phyloP scores from a whole-genome alignment of 441 rosid genomes.

The Brassica balearica region DNA sequence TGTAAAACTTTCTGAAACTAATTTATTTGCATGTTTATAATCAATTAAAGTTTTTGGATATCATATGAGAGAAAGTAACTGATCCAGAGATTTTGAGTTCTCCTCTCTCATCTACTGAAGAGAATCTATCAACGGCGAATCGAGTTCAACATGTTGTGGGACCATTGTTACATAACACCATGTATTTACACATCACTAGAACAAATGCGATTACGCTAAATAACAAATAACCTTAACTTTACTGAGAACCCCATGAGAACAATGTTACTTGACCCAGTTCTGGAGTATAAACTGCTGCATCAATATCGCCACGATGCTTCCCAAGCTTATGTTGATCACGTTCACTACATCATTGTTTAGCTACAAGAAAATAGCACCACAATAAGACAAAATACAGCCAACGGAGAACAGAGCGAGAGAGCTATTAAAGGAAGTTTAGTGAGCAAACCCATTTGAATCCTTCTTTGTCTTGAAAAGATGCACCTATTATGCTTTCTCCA shows the following conservation, averaged over 20 bases:
- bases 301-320: constrained; percentile 82
- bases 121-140: not conserved
- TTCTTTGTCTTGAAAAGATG: constrained; percentile 80
- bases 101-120: not conserved
- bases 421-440: not conserved
- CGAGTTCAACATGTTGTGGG: constrained; percentile 4
- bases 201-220: not conserved
- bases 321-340: constrained; percentile 84
- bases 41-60: no score
- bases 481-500: constrained; percentile 94
- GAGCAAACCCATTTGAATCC: constrained; percentile 78
- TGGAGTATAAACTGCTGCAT: constrained; percentile 72
- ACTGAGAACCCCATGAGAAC: constrained; percentile 16
- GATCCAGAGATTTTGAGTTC: not conserved
- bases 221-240: constrained; percentile 23
- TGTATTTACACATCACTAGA: not conserved
- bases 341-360: constrained; percentile 90
- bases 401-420: constrained; percentile 9
- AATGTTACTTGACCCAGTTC: constrained; percentile 41
- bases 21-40: not conserved
- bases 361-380: constrained; percentile 52
- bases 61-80: no score
- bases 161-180: constrained; percentile 9
- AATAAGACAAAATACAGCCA: not conserved
- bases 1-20: no score